A percentile compares a stretch with the other conserved stretches of the same genome.
Conservation (phyloP, 305 asterid genomes). For the Solanum aculeatissimum region DNA sequence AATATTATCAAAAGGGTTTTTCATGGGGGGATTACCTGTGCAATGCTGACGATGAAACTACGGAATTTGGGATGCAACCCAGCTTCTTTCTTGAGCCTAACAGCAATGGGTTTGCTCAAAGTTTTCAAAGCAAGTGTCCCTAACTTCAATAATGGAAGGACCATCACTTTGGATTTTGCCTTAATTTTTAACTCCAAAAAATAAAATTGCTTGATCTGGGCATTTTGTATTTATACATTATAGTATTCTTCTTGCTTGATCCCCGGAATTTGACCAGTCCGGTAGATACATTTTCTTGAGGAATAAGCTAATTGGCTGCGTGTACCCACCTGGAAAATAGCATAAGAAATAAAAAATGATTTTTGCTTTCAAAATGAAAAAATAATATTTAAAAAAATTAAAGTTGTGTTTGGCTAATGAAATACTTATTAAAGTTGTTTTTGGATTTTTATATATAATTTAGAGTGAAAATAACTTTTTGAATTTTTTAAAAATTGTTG, state of each 20-base stretch:
- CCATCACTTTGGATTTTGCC: not conserved
- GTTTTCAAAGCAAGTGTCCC: conserved; percentile 24
- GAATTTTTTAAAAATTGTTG: no score
- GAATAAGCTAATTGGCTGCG: not conserved
- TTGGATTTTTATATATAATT: no score
- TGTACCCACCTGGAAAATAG: not conserved
- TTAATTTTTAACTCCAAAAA: not conserved
- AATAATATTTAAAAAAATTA: no score
- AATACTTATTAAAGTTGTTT: no score
- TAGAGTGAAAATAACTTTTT: no score
- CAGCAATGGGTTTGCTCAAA: conserved; percentile 19
- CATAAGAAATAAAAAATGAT: no score
- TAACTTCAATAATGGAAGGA: conserved; percentile 12
- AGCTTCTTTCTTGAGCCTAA: conserved; percentile 33
- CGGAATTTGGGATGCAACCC: conserved; percentile 71
- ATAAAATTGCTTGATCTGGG: not conserved
- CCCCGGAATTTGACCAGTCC: not conserved
- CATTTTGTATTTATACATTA: not conserved
- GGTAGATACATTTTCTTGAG: not conserved
- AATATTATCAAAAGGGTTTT: not conserved
- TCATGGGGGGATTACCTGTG: conserved; percentile 43
- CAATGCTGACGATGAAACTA: conserved; percentile 44
- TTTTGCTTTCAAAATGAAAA: no score
- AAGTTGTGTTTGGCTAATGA: no score
- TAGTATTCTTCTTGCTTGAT: not conserved